These are phyloP conservation scores for Prunus mira DNA, from an alignment of 306 rosid genomes.

Conservation along the genomic window DNA sequence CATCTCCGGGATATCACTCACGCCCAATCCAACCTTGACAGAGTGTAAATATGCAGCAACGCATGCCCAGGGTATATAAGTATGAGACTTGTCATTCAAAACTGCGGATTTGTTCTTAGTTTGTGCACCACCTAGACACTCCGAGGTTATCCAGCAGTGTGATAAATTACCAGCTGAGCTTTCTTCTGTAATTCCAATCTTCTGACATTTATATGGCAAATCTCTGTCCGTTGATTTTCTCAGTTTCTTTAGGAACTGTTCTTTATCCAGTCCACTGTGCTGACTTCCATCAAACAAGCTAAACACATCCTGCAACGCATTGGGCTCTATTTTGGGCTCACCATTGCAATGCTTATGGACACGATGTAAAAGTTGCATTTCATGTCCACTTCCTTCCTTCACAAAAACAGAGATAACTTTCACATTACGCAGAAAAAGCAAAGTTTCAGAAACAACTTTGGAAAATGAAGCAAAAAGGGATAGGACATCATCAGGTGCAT, in stretches of 20 bases:
- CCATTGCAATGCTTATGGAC: conserved; percentile 53
- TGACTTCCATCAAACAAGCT: conserved; percentile 56
- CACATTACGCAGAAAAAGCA: conserved; percentile 79
- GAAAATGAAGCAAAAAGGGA: conserved; percentile 79
- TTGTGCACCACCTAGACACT: conserved; percentile 77
- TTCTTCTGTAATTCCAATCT: conserved; percentile 61
- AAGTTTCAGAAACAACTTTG: conserved; percentile 79
- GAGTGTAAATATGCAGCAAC: conserved; percentile 85
- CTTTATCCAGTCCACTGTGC: conserved; percentile 62
- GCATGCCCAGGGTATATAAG: conserved; percentile 95
- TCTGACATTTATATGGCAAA: conserved; percentile 78
- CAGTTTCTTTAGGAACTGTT: conserved; percentile 67
- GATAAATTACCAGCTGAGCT: conserved; percentile 45
- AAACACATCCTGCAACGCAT: conserved; percentile 59
- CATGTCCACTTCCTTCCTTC: conserved; percentile 78
- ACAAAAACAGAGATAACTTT: conserved; percentile 76
- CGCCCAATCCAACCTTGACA: conserved; percentile 45
- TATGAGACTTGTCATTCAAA: conserved; percentile 41
- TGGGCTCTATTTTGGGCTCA: conserved; percentile 59
- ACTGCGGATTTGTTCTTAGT: conserved; percentile 45
- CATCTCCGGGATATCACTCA: conserved; percentile 30
- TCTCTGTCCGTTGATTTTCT: conserved; percentile 49
- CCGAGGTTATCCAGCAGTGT: conserved; percentile 85
- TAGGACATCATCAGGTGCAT: conserved; percentile 77
- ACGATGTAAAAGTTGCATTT: conserved; percentile 80